Percentiles rank a stretch among this genome's conserved stretches.
phyloP scores from a whole-genome alignment of 768 basidiomycete species.

The Lentinula lateritia region DNA sequence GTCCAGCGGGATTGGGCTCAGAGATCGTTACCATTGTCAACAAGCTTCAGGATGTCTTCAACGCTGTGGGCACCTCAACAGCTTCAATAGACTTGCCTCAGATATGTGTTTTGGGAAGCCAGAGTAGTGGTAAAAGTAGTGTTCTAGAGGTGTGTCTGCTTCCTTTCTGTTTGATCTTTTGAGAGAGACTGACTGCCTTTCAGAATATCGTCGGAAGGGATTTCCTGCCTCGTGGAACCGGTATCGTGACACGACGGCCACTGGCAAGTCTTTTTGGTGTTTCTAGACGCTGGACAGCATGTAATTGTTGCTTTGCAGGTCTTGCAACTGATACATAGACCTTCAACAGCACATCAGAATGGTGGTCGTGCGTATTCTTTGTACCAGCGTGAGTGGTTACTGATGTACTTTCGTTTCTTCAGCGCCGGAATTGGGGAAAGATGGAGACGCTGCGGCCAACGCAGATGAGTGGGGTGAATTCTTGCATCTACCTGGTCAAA shows the following conservation, averaged over 20 bases:
- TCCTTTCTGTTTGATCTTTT: neutral
- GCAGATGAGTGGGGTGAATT: constrained; percentile 99
- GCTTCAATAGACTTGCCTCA: constrained; percentile 85
- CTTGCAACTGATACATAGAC: constrained; percentile 90
- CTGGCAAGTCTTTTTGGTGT: constrained; percentile 49
- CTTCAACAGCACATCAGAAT: constrained; percentile 31
- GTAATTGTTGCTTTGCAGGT: constrained; percentile 40
- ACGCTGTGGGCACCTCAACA: constrained; percentile 73
- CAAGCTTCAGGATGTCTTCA: constrained; percentile 89
- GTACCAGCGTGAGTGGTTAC: neutral
- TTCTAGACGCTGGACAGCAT: neutral
- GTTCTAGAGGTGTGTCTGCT: constrained; percentile 68
- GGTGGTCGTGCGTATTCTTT: constrained; percentile 34
- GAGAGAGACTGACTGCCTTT: neutral
- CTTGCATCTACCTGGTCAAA: constrained; percentile 92
- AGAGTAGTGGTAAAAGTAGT: constrained; percentile 92
- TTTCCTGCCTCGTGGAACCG: constrained; percentile 97
- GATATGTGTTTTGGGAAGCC: constrained; percentile 87
- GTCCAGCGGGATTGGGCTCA: constrained; percentile 64
- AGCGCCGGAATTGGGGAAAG: constrained; percentile 16
- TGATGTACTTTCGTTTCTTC: constrained; percentile 3
- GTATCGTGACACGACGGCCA: constrained; percentile 96
- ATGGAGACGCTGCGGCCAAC: constrained; percentile 73
- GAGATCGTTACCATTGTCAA: constrained; percentile 81
- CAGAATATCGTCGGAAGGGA: constrained; percentile 98